A percentile compares a stretch with the other conserved stretches of the same genome.
These are phyloP conservation scores for Cymodocea nodosa DNA, from an alignment of 116 monocot species.

Conservation along the genomic window DNA sequence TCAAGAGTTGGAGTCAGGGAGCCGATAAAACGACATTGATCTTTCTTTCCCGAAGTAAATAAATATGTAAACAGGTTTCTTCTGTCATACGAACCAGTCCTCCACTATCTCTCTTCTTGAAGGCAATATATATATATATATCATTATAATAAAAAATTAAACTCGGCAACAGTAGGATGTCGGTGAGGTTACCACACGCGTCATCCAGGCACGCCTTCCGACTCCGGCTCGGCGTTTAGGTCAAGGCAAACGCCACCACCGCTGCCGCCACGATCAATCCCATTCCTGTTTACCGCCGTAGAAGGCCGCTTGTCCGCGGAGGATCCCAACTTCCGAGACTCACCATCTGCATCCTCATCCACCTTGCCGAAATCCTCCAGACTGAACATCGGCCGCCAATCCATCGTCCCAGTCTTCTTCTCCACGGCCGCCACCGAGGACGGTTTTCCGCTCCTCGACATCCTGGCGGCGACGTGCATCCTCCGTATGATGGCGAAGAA, in stretches of 20 bases:
- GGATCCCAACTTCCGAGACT: neutral
- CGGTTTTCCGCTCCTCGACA: neutral
- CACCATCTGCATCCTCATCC: neutral
- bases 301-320: neutral
- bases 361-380: slow-evolving; percentile 1
- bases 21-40: too few relatives aligned
- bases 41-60: too few relatives aligned
- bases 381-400: neutral
- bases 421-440: neutral
- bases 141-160: too few relatives aligned
- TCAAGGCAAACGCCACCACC: neutral
- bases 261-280: too few relatives aligned
- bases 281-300: neutral
- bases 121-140: too few relatives aligned
- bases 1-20: too few relatives aligned
- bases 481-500: slow-evolving; percentile 9
- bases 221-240: slow-evolving; percentile 7
- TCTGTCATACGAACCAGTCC: too few relatives aligned
- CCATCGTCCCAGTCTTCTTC: neutral
- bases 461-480: slow-evolving; percentile 3
- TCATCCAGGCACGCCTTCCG: neutral
- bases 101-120: too few relatives aligned
- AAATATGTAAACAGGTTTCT: too few relatives aligned
- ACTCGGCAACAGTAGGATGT: too few relatives aligned
- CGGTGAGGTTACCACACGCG: too few relatives aligned